These are phyloP conservation scores for Mycena chlorophos DNA, from an alignment of 768 basidiomycete genomes.

Conservation along the genomic window DNA sequence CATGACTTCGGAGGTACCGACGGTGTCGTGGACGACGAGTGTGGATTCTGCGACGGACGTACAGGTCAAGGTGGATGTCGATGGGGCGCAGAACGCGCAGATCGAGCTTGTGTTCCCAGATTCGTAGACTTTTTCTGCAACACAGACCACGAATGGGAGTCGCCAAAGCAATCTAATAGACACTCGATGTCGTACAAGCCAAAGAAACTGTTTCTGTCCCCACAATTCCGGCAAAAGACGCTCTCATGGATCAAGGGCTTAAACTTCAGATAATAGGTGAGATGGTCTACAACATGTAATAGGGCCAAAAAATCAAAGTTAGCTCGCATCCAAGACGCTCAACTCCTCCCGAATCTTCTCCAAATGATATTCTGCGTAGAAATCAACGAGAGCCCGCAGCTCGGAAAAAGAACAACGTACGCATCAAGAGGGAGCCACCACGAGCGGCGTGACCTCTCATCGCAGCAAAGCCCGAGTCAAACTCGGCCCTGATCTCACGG, in stretches of 20 bases:
- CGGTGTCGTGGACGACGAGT: not conserved
- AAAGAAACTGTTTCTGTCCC: too few species aligned
- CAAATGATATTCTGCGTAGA: constrained; percentile 1
- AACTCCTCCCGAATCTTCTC: not conserved
- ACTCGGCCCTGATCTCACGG: not conserved
- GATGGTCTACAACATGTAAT: not conserved
- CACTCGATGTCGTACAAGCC: too few species aligned
- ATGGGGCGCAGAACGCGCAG: not conserved
- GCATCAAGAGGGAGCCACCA: not conserved
- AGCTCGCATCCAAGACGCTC: not conserved
- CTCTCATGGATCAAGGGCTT: too few species aligned
- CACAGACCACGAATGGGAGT: too few species aligned
- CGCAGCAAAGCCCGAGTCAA: not conserved
- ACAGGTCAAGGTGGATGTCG: not conserved
- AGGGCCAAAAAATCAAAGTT: not conserved
- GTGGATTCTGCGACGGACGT: not conserved
- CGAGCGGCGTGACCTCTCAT: not conserved
- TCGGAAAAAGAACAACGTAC: not conserved
- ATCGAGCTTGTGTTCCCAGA: not conserved
- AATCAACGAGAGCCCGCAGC: not conserved
- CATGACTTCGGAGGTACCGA: not conserved
- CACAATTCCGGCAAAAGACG: too few species aligned
- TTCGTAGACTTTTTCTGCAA: too few species aligned
- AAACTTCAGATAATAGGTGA: not conserved
- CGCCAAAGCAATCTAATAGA: too few species aligned